Evolutionary conservation across 768 basidiomycete species (phyloP), one percentile per base, ranked within the genome.

Genomic region (Gautieria morchelliformis): DNA sequence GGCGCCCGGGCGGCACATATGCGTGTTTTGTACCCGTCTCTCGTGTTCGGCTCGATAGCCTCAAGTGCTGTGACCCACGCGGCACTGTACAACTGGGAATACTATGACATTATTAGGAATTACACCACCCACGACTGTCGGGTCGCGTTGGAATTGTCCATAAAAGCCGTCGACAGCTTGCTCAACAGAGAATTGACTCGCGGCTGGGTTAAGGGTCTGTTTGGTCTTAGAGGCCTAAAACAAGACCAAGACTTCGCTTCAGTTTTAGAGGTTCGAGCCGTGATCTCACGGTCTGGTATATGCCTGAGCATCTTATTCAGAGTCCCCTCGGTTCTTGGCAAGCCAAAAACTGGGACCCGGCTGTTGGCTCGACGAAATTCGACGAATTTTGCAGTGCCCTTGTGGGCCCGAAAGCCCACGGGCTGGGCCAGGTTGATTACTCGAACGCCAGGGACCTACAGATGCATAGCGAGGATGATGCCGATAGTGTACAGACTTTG

Each of bases 1-100:
- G 94, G 94, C 59, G 94, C 93, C 8, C 84, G 93, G 12, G 85
- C 93, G 0, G 94, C 94, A 0, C 90, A 95, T 64, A 92, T 95
- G 87, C 82, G 80, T 55, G 72, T 90, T 33, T 76, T 93, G 24
- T 93, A 92, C 65, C 92, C 93, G 0, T 82, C 93, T 33, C 74
- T 94, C n/a, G 87, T 91, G 4, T 93, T 78, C 68, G 93, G 92
- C 20, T 85, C 89, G 1, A 93, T 96, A 56, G 90, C 93, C 1
- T 89, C 87, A 15, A 90, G 88, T 58, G 92, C 88, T 33, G 94
- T 96, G 7, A 94, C 90, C 0, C 91, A 94, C 64, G 93, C 94
- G 2, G 68, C 80, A 8, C 70, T 93, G 35, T 73, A 81, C 60
- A 89, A 87, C 64, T 92, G 91, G 83, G 82, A 95, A 69, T 96